Base-by-base conservation (phyloP, 116 monocot genomes). In the Iris pallida region DNA sequence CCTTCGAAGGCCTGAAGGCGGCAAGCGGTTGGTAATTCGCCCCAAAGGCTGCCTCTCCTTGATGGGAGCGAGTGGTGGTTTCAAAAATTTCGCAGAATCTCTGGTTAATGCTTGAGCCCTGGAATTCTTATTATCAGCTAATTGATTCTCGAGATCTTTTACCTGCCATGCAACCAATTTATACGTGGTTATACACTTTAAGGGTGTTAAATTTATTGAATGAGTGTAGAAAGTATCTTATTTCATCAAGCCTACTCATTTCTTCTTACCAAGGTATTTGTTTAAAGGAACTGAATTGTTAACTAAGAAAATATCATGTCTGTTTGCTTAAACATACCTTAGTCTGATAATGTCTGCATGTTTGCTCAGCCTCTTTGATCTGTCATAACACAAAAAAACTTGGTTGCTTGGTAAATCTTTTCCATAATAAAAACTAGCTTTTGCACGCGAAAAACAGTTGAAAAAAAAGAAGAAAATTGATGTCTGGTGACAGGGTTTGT, bases 121-220 rank as follows among this genome's bases (percentile, higher is more conserved):
- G 58, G 65, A 52, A 61, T 75, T 80, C 70, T 72, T 94, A 71
- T 71, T 74, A 20, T 84, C 79, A 12, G 74, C 76, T 18, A 88
- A 55, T 75, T 88, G 91, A 71, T 61, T 86, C 54, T 91, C 95
- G 9, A 95, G 76, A 7, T 95, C 88, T 47, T 61, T 95, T n/a
- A 91, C 68, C 95, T 95, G 84, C 44, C 45, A 61, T 61, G 42
- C 62, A 44, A 20, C 6, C 43, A 62, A 44, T 13, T 8, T 40
- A 30, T 60, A 30, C 30, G 30, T 30, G 30, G 30, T 30, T 30
- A 30, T 30, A 30, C 2, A 3, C 30, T 30, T 30, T 30, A 30
- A 30, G 30, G 30, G 30, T 41, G 6, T 42, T 54, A 55, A 10
- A 47, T 13, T 18, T 14, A 17, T 17, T 42, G 56, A 45, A 15